Conservation (phyloP, 169 alveolate species). For the Plasmodium malariae region DNA sequence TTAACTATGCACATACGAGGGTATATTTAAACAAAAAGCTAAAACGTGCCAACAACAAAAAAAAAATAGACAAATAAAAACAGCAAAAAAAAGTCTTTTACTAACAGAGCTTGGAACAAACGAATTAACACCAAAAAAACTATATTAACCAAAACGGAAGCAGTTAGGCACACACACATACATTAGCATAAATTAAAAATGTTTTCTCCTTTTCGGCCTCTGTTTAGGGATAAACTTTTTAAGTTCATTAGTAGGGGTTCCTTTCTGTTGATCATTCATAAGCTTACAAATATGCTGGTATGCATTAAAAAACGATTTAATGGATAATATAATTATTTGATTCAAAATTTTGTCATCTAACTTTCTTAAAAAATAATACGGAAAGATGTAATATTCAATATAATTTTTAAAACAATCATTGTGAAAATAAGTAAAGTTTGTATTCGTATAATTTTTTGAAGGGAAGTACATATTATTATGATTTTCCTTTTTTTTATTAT, state of each 20-base stretch:
- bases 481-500: conserved; percentile 15
- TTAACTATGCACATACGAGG: too few species aligned
- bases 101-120: too few species aligned
- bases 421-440: conserved; percentile 69
- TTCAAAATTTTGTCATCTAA: conserved; percentile 55
- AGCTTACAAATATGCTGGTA: conserved; percentile 25
- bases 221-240: neutral
- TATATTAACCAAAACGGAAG: neutral
- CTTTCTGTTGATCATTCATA: neutral
- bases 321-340: conserved; percentile 31
- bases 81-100: too few species aligned
- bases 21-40: too few species aligned
- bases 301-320: conserved; percentile 32
- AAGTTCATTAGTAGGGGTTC: neutral
- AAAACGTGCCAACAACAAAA: too few species aligned
- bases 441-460: conserved; percentile 49
- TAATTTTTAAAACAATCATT: conserved; percentile 68
- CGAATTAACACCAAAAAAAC: too few species aligned
- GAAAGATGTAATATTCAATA: conserved; percentile 48
- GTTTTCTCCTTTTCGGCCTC: conserved; percentile 9
- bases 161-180: too few species aligned
- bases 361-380: conserved; percentile 60
- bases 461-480: conserved; percentile 38
- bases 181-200: conserved; percentile 14
- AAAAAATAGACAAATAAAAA: too few species aligned